phyloP scores from a whole-genome alignment of 345 rosid species.

The Raphanus raphanistrum region DNA sequence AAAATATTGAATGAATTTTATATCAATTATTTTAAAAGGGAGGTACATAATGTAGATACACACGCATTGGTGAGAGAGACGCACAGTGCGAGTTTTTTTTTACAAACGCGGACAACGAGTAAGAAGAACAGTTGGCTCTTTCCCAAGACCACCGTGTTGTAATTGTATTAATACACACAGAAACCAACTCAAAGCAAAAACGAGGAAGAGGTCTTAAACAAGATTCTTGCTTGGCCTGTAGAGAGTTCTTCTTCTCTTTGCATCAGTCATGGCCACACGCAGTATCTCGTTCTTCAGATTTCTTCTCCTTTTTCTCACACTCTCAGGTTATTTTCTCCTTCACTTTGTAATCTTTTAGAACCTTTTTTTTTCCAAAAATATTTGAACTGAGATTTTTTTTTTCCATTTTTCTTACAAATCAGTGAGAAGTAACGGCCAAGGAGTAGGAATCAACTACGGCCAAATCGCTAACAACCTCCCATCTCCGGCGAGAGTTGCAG shows the following conservation, averaged over 20 bases:
- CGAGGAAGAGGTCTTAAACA: not conserved
- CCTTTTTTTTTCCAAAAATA: not conserved
- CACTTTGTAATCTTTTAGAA: not conserved
- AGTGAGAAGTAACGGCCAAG: constrained; percentile 19
- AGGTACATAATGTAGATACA: too few relatives aligned
- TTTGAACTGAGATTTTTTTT: not conserved
- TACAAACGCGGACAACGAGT: not conserved
- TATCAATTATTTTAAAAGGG: too few relatives aligned
- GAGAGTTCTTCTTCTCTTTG: not conserved
- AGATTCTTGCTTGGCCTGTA: not conserved
- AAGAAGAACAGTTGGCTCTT: constrained; percentile 14
- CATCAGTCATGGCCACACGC: constrained; percentile 31
- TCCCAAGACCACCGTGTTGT: constrained; percentile 11
- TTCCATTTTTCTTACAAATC: not conserved
- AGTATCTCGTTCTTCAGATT: constrained; percentile 33
- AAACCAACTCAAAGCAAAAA: not conserved
- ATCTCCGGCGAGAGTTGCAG: constrained; percentile 58
- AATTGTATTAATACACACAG: not conserved
- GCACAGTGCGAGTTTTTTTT: not conserved
- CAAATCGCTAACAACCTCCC: constrained; percentile 90
- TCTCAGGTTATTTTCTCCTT: constrained; percentile 50
- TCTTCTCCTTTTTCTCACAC: constrained; percentile 41
- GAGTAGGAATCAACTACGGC: constrained; percentile 90
- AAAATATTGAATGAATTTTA: not conserved
- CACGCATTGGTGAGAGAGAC: not conserved